Percentiles rank a stretch among this genome's conserved stretches.
These are phyloP conservation scores for Immersiporthe knoxdaviesiana DNA, from an alignment of 2,329 filamentous ascomycete species.

Conservation along the genomic window DNA sequence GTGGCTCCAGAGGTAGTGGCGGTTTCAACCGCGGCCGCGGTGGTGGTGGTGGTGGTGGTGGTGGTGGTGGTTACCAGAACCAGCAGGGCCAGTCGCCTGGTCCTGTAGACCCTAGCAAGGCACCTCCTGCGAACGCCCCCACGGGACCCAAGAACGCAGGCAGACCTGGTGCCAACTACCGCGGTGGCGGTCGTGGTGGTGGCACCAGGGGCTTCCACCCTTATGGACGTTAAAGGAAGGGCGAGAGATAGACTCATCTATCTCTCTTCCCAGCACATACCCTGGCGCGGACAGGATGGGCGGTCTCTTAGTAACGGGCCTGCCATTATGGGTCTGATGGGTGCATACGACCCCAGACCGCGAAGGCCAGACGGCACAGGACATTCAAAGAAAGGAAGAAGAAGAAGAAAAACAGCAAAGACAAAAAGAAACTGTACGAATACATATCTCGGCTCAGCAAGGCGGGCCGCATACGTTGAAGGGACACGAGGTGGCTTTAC, in stretches of 20 bases:
- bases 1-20: slow-evolving; percentile 48
- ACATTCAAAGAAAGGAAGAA: not conserved
- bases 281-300: not conserved
- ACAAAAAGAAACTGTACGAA: not conserved
- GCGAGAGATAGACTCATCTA: not conserved
- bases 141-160: slow-evolving; percentile 97
- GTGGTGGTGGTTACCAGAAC: slow-evolving; percentile 41
- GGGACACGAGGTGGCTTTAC: not conserved
- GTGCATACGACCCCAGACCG: not conserved
- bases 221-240: slow-evolving; percentile 52
- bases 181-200: slow-evolving; percentile 81
- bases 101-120: slow-evolving; percentile 57
- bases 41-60: slow-evolving; percentile 42
- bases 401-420: not conserved
- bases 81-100: slow-evolving; percentile 40
- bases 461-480: not conserved
- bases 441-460: not conserved
- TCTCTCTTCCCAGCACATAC: not conserved
- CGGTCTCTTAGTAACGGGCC: not conserved
- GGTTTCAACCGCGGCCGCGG: slow-evolving; percentile 41
- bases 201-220: slow-evolving; percentile 78
- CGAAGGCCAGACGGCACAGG: not conserved
- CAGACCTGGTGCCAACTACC: slow-evolving; percentile 88
- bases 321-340: not conserved
- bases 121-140: slow-evolving; percentile 78